Evolutionary conservation across 129 eudicot genomes (phyloP).

Genomic region (Silybum marianum): DNA sequence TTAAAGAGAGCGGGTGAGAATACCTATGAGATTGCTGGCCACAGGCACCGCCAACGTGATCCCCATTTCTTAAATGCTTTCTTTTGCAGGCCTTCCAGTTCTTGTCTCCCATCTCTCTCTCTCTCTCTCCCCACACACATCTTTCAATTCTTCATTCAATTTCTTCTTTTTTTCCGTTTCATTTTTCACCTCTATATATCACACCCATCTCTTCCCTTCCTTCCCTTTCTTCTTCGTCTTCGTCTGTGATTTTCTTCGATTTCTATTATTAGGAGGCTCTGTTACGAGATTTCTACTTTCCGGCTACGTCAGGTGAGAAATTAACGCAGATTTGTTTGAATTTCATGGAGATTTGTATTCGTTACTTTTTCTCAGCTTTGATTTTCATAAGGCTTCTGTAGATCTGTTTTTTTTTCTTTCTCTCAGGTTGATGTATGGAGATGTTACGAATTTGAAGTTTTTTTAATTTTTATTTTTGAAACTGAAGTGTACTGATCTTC

Average conservation of each 20-base stretch:
- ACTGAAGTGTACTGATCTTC: slow-evolving; percentile 1
- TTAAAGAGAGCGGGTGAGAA: slow-evolving; percentile 34
- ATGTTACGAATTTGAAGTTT: background rate
- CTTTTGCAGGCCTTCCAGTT: slow-evolving; percentile 36
- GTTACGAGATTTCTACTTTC: background rate
- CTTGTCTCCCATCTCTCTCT: slow-evolving; percentile 30
- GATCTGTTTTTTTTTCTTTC: background rate
- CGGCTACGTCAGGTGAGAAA: slow-evolving; percentile 5
- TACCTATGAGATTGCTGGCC: slow-evolving; percentile 46
- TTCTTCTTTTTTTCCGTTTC: background rate
- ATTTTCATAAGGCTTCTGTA: background rate
- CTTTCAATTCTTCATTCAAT: background rate
- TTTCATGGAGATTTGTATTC: background rate
- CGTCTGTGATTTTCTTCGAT: background rate
- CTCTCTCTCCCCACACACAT: background rate
- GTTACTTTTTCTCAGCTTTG: background rate
- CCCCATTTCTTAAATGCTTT: slow-evolving; percentile 25
- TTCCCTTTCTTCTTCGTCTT: slow-evolving; percentile 20
- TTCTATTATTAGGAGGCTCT: slow-evolving; percentile 9
- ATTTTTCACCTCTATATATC: slow-evolving; percentile 24
- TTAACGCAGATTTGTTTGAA: background rate
- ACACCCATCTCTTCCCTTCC: slow-evolving; percentile 6
- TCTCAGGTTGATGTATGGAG: background rate
- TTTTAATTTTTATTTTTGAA: background rate
- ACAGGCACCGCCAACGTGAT: slow-evolving; percentile 50